These are phyloP conservation scores for Verticillium zaregamsianum DNA, from an alignment of 2,329 filamentous ascomycete genomes.

Conservation along the genomic window DNA sequence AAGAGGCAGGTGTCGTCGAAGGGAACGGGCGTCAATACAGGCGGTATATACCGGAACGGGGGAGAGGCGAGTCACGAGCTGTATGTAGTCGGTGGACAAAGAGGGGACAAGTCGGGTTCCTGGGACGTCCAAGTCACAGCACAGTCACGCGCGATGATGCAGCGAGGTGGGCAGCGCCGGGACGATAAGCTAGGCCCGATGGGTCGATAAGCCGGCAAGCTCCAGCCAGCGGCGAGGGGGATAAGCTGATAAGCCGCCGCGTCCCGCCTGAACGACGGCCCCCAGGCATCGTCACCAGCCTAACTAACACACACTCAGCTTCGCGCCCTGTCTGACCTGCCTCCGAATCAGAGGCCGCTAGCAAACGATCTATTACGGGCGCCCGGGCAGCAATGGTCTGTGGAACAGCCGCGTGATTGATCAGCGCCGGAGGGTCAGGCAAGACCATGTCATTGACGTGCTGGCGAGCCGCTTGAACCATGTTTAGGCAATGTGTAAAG, in stretches of 20 bases:
- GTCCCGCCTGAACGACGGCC: too few relatives aligned
- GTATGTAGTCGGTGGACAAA: not conserved
- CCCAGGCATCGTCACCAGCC: too few relatives aligned
- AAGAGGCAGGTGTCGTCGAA: not conserved
- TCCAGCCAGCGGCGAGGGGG: not conserved
- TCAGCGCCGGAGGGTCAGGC: too few relatives aligned
- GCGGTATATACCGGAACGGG: not conserved
- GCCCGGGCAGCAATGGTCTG: too few relatives aligned
- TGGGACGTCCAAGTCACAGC: not conserved
- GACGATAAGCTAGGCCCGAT: constrained; percentile 2
- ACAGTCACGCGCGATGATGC: constrained; percentile 1
- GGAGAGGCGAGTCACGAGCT: not conserved
- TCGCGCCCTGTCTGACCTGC: too few relatives aligned
- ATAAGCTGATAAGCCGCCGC: not conserved
- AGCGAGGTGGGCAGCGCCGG: not conserved
- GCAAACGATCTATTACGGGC: too few relatives aligned
- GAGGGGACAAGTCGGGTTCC: constrained; percentile 3
- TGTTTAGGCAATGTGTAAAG: too few relatives aligned
- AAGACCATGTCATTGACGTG: too few relatives aligned
- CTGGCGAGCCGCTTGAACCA: too few relatives aligned
- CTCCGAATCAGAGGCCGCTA: too few relatives aligned
- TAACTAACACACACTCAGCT: too few relatives aligned
- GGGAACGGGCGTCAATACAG: not conserved
- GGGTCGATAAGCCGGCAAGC: not conserved
- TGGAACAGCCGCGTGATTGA: too few relatives aligned